These are phyloP conservation scores for Microascus cirrosus DNA, from an alignment of 2,329 filamentous ascomycete genomes.

Conservation along the genomic window DNA sequence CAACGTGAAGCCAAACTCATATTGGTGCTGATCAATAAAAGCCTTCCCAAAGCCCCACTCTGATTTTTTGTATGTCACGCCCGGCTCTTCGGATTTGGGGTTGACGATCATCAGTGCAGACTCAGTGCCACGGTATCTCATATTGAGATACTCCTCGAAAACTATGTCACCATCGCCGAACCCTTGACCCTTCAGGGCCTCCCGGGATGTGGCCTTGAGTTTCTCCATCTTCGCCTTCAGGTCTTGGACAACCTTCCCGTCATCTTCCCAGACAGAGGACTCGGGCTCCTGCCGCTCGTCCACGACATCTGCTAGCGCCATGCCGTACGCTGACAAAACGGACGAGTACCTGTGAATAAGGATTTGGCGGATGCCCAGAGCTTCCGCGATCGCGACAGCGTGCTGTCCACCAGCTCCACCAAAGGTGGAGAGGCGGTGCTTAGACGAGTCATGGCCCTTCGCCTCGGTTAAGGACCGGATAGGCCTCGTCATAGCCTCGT, in stretches of 20 bases:
- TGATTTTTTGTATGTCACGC: slow-evolving; percentile 41
- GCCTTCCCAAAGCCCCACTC: slow-evolving; percentile 76
- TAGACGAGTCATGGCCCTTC: slow-evolving; percentile 82
- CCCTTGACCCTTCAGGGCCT: slow-evolving; percentile 62
- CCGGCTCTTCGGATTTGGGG: slow-evolving; percentile 50
- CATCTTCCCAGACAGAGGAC: slow-evolving; percentile 49
- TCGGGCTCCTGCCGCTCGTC: slow-evolving; percentile 79
- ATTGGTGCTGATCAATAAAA: slow-evolving; percentile 78
- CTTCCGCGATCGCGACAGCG: slow-evolving; percentile 80
- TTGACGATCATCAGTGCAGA: slow-evolving; percentile 84
- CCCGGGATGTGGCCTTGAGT: slow-evolving; percentile 63
- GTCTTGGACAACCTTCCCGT: slow-evolving; percentile 41
- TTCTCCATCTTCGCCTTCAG: slow-evolving; percentile 66
- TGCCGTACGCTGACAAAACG: slow-evolving; percentile 81
- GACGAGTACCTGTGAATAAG: slow-evolving; percentile 81
- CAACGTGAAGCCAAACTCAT: slow-evolving; percentile 87
- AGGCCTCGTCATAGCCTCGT: slow-evolving; percentile 83
- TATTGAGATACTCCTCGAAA: slow-evolving; percentile 89
- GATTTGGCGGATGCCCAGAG: slow-evolving; percentile 74
- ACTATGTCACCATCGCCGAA: slow-evolving; percentile 64
- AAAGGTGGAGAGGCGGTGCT: slow-evolving; percentile 84
- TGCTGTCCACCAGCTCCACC: slow-evolving; percentile 88
- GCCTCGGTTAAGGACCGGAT: slow-evolving; percentile 88
- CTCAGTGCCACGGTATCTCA: slow-evolving; percentile 84
- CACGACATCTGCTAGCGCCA: slow-evolving; percentile 87